Conservation (phyloP, 352 stramenopile species). For the Globisporangium cylindrosporum region DNA sequence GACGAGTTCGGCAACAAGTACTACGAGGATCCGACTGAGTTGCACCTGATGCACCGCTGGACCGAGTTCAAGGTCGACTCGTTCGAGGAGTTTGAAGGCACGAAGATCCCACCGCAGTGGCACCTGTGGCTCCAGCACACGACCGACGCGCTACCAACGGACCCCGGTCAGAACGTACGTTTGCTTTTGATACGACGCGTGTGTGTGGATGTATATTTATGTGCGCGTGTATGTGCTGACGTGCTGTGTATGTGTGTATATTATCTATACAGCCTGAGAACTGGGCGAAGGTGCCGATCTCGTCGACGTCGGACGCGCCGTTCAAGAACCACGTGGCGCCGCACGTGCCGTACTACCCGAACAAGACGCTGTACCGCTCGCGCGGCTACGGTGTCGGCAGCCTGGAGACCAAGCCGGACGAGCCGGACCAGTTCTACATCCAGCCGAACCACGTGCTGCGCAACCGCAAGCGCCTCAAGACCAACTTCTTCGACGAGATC, state of each 20-base stretch:
- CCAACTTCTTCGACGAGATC: constrained; percentile 65
- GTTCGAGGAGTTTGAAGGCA: constrained; percentile 76
- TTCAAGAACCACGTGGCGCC: constrained; percentile 67
- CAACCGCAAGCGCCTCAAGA: constrained; percentile 49
- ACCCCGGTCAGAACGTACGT: constrained; percentile 61
- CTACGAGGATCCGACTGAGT: constrained; percentile 81
- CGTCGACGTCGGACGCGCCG: constrained; percentile 55
- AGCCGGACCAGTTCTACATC: constrained; percentile 84
- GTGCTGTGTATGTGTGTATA: background rate
- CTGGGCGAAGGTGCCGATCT: constrained; percentile 66
- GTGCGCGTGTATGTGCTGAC: background rate
- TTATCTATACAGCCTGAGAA: constrained; percentile 40
- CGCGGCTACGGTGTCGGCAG: constrained; percentile 79
- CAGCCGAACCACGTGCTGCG: constrained; percentile 74
- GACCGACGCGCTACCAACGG: constrained; percentile 62
- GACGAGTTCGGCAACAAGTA: constrained; percentile 87
- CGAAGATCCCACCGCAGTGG: constrained; percentile 78
- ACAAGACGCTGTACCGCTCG: constrained; percentile 76
- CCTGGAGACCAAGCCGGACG: constrained; percentile 49
- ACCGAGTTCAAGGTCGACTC: constrained; percentile 81
- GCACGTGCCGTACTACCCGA: constrained; percentile 65
- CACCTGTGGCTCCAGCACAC: constrained; percentile 85
- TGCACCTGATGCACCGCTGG: constrained; percentile 78
- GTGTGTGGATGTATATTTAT: background rate
- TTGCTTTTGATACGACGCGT: background rate